Evolutionary conservation across 2,329 filamentous ascomycete genomes (phyloP), one percentile per base, ranked within the genome.

Genomic region (Intubia oerlemansii): DNA sequence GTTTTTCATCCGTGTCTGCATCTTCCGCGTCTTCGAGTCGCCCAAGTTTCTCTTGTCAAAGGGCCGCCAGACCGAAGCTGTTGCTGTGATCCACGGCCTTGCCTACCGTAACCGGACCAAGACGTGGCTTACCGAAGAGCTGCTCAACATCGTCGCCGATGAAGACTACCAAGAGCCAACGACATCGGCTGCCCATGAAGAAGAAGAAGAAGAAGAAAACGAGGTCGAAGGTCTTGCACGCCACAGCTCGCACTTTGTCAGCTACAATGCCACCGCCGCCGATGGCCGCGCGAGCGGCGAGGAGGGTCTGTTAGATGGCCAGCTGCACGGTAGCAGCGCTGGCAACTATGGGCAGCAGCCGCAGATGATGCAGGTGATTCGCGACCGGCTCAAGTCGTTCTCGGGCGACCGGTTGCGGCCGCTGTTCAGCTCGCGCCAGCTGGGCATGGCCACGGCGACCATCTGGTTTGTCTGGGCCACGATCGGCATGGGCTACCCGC

Each of bases 401-500:
- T 81, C 74, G 0, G 54, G 57, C 7, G 61, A 71, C 25, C 69
- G 70, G 11, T 58, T 85, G 37, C 57, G 58, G 2, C 72, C 76
- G 1, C 62, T 88, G 3, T 73, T 74, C 48, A 51, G 52, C 34
- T 59, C 43, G 31, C 61, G 53, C 38, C 61, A 56, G 31, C 52
- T 66, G 7, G 62, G 53, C 29, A 38, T 54, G 29, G 56, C 62
- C 22, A 69, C 64, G 1, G 41, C 38, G 4, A 50, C 70, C 14
- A 55, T 85, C 27, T 82, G 76, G 76, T 77, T 82, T 48, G 71
- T 69, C 45, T 90, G 80, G 80, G 61, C 71, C 0, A 72, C 67
- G 10, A 84, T 90, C 38, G 80, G 80, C 34, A 76, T 90, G 67
- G 79, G 72, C 3, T 90, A 85, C 43, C 80, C 79, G 1, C 63